Conservation (phyloP, 352 stramenopile species). For the Phytopythium cucurbitacearum region DNA sequence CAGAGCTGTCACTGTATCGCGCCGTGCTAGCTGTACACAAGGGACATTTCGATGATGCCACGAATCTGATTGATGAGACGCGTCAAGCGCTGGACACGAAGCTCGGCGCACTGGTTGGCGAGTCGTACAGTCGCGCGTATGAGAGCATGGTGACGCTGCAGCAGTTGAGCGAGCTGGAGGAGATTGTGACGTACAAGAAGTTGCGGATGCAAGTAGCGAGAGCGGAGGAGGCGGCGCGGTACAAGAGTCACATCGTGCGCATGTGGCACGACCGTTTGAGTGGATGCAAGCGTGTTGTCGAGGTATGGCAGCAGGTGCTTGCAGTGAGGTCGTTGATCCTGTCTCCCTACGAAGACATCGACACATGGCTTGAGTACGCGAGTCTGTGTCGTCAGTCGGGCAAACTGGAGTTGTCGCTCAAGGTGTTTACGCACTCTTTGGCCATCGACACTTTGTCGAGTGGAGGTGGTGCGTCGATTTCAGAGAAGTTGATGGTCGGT, state of each 20-base stretch:
- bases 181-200: conserved; percentile 96
- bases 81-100: conserved; percentile 91
- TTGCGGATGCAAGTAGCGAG: conserved; percentile 63
- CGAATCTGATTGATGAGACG: conserved; percentile 91
- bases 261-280: conserved; percentile 85
- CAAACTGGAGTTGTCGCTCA: conserved; percentile 81
- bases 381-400: conserved; percentile 87
- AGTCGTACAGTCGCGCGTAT: conserved; percentile 97
- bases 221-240: conserved; percentile 64
- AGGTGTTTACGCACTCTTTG: conserved; percentile 82
- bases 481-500: conserved; percentile 50
- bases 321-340: conserved; percentile 90
- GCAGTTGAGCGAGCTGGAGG: conserved; percentile 96
- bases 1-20: conserved; percentile 59
- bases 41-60: conserved; percentile 90
- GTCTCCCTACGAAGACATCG: conserved; percentile 81
- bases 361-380: conserved; percentile 92
- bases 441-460: conserved; percentile 38
- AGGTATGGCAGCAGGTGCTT: conserved; percentile 93
- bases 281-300: conserved; percentile 90
- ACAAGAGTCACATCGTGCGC: conserved; percentile 78
- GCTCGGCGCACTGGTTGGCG: conserved; percentile 94
- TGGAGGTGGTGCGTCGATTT: conserved; percentile 14
- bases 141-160: conserved; percentile 96
- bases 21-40: conserved; percentile 94